Evolutionary conservation across 148 eudicot genomes (phyloP).

Genomic region (Fagopyrum homotropicum): DNA sequence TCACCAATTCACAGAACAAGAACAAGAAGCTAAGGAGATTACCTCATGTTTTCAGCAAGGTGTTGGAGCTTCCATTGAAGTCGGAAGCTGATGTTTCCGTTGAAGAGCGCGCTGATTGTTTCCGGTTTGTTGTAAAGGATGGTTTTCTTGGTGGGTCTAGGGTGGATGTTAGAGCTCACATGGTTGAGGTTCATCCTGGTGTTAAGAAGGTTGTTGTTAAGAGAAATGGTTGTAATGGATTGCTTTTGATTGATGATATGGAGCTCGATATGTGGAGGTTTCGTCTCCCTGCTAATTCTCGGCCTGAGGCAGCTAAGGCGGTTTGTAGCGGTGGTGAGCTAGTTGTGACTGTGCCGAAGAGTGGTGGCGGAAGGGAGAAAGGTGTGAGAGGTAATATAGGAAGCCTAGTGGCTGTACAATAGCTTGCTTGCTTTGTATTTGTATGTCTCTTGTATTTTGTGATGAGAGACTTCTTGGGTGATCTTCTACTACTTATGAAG

Average conservation of each 20-base stretch:
- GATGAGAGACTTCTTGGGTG: not conserved
- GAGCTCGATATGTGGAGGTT: constrained; percentile 43
- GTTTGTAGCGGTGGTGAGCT: constrained; percentile 19
- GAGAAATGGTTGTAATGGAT: constrained; percentile 16
- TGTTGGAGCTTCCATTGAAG: constrained; percentile 53
- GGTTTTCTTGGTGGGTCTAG: constrained; percentile 3
- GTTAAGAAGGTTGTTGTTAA: constrained; percentile 50
- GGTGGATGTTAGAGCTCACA: constrained; percentile 32
- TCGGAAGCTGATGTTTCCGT: constrained; percentile 56
- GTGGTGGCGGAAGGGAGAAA: constrained; percentile 21
- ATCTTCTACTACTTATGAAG: not conserved
- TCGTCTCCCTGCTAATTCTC: constrained; percentile 28
- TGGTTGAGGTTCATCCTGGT: constrained; percentile 54
- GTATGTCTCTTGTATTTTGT: not conserved
- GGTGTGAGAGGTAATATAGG: constrained; percentile 22
- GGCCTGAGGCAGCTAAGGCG: constrained; percentile 32
- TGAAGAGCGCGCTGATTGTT: constrained; percentile 36
- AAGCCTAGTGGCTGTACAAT: constrained; percentile 27
- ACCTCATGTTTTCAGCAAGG: constrained; percentile 65
- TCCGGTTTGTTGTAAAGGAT: constrained; percentile 30
- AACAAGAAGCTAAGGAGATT: constrained; percentile 48
- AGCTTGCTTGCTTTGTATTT: not conserved
- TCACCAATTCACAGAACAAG: not conserved
- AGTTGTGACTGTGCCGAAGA: constrained; percentile 47
- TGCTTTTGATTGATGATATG: constrained; percentile 30